Evolutionary conservation across 441 rosid species (phyloP).

Genomic region (Populus hybrid): DNA sequence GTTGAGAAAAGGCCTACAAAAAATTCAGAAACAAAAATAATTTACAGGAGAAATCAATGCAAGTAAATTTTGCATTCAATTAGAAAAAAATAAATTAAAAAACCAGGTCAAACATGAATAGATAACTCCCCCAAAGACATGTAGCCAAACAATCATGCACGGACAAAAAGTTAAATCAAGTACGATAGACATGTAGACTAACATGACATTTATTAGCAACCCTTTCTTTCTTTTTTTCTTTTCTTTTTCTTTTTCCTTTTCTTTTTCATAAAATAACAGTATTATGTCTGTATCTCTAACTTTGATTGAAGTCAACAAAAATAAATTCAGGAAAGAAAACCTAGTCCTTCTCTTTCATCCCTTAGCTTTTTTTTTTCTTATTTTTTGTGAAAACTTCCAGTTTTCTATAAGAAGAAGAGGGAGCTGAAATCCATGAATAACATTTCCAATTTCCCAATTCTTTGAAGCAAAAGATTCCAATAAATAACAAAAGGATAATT

Average conservation of each 20-base stretch:
- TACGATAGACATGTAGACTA: too few relatives aligned
- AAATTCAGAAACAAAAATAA: constrained; percentile 3
- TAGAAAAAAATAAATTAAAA: background rate
- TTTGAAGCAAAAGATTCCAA: background rate
- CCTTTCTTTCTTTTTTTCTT: background rate
- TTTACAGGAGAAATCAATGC: background rate
- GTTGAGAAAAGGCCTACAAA: constrained; percentile 87
- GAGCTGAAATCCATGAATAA: background rate
- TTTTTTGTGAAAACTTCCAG: background rate
- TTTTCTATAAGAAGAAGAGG: background rate
- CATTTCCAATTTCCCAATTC: background rate
- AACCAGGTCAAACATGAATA: background rate
- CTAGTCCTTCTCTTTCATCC: too few relatives aligned
- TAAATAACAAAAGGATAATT: background rate
- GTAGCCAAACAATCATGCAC: background rate
- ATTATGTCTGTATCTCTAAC: too few relatives aligned
- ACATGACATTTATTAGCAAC: background rate
- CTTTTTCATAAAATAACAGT: too few relatives aligned
- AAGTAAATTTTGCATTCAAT: background rate
- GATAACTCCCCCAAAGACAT: background rate
- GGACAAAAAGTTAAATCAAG: background rate
- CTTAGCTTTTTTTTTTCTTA: too few relatives aligned
- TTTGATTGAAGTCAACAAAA: too few relatives aligned
- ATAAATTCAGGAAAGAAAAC: too few relatives aligned
- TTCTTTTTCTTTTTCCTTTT: too few relatives aligned